phyloP scores from a whole-genome alignment of 352 stramenopile genomes.

The Phytopythium cucurbitacearum region DNA sequence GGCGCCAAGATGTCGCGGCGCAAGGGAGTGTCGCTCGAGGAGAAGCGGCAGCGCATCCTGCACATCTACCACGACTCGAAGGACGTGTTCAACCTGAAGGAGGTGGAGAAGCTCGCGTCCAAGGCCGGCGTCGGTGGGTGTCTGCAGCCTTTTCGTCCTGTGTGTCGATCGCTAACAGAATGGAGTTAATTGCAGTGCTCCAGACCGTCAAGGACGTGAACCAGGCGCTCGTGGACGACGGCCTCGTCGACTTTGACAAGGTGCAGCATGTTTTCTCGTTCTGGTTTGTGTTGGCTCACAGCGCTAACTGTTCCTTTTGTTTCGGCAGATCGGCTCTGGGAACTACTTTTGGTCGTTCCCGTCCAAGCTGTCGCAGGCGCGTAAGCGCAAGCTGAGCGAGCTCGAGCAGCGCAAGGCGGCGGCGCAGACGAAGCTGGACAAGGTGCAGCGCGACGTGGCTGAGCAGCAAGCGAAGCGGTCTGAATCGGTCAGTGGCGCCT shows the following conservation, averaged over 20 bases:
- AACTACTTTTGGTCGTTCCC: slow-evolving; percentile 90
- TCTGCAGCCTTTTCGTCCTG: not conserved
- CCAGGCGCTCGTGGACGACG: slow-evolving; percentile 80
- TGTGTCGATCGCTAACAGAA: not conserved
- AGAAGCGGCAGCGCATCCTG: slow-evolving; percentile 84
- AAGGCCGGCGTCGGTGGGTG: slow-evolving; percentile 76
- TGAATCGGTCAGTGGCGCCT: slow-evolving; percentile 38
- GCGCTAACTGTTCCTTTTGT: not conserved
- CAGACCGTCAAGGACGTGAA: slow-evolving; percentile 89
- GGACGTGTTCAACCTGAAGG: slow-evolving; percentile 85
- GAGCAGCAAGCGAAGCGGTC: slow-evolving; percentile 41
- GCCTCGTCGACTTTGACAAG: slow-evolving; percentile 81
- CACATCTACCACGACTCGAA: slow-evolving; percentile 85
- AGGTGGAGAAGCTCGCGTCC: slow-evolving; percentile 81
- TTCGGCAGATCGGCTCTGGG: slow-evolving; percentile 63
- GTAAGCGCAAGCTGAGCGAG: slow-evolving; percentile 71
- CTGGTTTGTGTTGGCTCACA: not conserved
- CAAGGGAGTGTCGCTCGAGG: slow-evolving; percentile 79
- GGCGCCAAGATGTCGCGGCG: slow-evolving; percentile 49
- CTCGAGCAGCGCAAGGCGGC: slow-evolving; percentile 46
- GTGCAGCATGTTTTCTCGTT: slow-evolving; percentile 9
- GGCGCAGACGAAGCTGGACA: slow-evolving; percentile 33
- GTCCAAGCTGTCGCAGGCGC: slow-evolving; percentile 74
- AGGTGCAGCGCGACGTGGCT: slow-evolving; percentile 47
- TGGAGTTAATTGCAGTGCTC: slow-evolving; percentile 35